These are phyloP conservation scores for Trypanosoma grayi DNA, from an alignment of 208 protist genomes.

Conservation along the genomic window DNA sequence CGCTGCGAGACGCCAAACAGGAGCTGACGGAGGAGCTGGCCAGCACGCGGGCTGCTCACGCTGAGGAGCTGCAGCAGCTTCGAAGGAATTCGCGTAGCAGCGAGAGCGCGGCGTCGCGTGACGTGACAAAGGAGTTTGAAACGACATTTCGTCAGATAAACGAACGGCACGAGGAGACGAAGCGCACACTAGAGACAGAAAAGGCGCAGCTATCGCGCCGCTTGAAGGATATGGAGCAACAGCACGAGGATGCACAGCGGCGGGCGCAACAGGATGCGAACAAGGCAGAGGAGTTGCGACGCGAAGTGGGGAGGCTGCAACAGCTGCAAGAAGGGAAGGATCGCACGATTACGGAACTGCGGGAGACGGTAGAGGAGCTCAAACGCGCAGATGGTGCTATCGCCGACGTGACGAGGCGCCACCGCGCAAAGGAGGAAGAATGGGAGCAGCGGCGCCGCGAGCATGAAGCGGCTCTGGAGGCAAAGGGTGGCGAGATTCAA, in stretches of 20 bases:
- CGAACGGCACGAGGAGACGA: constrained; percentile 47
- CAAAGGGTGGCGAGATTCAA: constrained; percentile 57
- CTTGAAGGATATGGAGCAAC: constrained; percentile 36
- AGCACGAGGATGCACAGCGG: constrained; percentile 27
- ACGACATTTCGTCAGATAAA: constrained; percentile 19
- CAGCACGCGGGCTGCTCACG: constrained; percentile 28
- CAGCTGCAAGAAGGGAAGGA: constrained; percentile 37
- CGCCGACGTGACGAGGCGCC: constrained; percentile 1
- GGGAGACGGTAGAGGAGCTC: constrained; percentile 33
- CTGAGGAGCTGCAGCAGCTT: constrained; percentile 46
- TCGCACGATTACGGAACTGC: constrained; percentile 33
- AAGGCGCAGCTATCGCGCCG: constrained; percentile 33
- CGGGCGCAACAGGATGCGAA: constrained; percentile 36
- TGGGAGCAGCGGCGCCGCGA: constrained; percentile 35
- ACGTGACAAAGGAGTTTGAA: constrained; percentile 35
- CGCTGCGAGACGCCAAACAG: constrained; percentile 39
- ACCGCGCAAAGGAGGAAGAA: constrained; percentile 36
- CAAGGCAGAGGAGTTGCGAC: constrained; percentile 33
- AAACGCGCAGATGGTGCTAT: constrained; percentile 37
- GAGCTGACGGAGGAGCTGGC: constrained; percentile 29
- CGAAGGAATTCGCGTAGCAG: constrained; percentile 27
- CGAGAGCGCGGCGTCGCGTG: constrained; percentile 29
- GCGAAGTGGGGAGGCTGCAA: constrained; percentile 30
- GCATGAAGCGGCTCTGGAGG: constrained; percentile 29
- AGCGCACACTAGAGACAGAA: constrained; percentile 31